Percentiles rank a stretch among this genome's conserved stretches.
Conservation (phyloP, 805 yeast genomes). For the Kodamaea leandrae region DNA sequence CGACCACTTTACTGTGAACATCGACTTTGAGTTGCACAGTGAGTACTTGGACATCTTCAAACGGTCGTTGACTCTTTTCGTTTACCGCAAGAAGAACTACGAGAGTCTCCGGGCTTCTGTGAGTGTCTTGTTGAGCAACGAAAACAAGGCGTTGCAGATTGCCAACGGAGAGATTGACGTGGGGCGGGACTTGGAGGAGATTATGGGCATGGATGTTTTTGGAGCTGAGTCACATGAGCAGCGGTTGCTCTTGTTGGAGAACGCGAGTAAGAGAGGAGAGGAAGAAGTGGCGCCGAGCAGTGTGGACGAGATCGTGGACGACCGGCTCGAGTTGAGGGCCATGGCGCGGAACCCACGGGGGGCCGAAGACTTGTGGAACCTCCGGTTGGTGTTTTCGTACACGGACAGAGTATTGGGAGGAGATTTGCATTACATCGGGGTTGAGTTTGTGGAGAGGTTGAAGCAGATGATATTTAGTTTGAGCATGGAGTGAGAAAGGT, state of each 20-base stretch:
- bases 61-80: constrained; percentile 47
- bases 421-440: constrained; percentile 43
- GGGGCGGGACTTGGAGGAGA: constrained; percentile 23
- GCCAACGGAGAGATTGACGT: constrained; percentile 26
- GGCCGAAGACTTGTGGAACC: constrained; percentile 61
- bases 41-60: constrained; percentile 44
- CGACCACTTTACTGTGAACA: constrained; percentile 53
- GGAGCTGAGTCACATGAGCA: constrained; percentile 28
- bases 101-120: constrained; percentile 35
- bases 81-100: constrained; percentile 46
- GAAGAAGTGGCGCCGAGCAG: not conserved
- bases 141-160: constrained; percentile 28
- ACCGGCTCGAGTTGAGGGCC: constrained; percentile 49
- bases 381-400: constrained; percentile 59
- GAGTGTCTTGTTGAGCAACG: constrained; percentile 32
- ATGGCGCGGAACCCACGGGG: constrained; percentile 41
- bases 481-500: not conserved
- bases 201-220: constrained; percentile 25
- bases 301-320: constrained; percentile 40
- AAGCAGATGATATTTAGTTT: constrained; percentile 43
- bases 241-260: constrained; percentile 29
- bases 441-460: constrained; percentile 52
- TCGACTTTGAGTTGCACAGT: constrained; percentile 41
- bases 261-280: not conserved
- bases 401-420: constrained; percentile 43